Percentiles rank a stretch among this genome's conserved stretches.
Conservation (phyloP, 345 rosid species). For the Syzygium jambos region DNA sequence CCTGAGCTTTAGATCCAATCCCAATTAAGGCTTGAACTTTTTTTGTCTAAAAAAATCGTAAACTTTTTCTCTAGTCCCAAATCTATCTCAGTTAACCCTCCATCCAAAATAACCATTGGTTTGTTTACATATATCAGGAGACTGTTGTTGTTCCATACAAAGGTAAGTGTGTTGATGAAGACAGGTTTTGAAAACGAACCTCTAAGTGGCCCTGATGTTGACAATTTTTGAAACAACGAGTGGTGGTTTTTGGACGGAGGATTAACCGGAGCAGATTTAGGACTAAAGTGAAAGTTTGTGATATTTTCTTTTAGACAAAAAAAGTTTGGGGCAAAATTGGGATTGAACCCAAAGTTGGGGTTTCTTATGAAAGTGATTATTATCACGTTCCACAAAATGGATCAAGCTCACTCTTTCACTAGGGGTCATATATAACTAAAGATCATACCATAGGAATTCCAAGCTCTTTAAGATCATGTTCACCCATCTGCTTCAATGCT, state of each 20-base stretch:
- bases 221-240: background rate
- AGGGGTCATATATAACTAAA: background rate
- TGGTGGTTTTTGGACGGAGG: background rate
- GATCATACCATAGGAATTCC: conserved; percentile 90
- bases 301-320: background rate
- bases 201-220: background rate
- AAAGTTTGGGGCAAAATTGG: background rate
- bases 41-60: background rate
- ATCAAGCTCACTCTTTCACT: background rate
- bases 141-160: background rate
- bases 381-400: background rate
- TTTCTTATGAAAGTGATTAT: background rate
- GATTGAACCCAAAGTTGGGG: background rate
- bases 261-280: background rate
- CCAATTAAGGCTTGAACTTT: background rate
- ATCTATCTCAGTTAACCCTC: background rate
- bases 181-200: background rate
- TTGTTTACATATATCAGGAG: background rate
- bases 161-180: background rate
- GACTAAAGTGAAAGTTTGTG: background rate
- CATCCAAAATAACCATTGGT: background rate
- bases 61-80: background rate
- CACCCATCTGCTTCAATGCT: conserved; percentile 90
- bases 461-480: conserved; percentile 83
- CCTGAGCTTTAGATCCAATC: background rate